phyloP scores from a whole-genome alignment of 139 green algal genomes.

The Coccomyxa sp. region DNA sequence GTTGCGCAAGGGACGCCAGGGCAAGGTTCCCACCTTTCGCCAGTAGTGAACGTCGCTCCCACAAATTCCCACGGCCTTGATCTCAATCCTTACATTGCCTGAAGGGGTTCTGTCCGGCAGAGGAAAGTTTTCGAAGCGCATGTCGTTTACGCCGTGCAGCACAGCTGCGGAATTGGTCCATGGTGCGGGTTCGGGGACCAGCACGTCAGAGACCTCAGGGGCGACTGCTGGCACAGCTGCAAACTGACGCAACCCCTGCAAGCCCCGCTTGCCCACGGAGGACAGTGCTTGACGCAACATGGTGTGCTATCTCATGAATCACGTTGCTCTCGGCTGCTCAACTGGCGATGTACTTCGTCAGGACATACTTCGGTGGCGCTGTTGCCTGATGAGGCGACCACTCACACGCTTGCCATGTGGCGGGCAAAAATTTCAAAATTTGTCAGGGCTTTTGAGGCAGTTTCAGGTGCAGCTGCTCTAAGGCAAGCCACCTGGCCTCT shows the following conservation, averaged over 20 bases:
- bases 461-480: no score
- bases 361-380: no score
- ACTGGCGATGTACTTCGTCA: no score
- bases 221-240: not conserved
- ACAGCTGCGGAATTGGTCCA: slow-evolving; percentile 16
- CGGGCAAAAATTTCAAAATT: no score
- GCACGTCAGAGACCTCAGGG: not conserved
- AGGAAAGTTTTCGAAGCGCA: slow-evolving; percentile 22
- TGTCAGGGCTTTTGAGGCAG: no score
- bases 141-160: slow-evolving; percentile 31
- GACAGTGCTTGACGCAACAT: not conserved
- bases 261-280: not conserved
- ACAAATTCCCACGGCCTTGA: slow-evolving; percentile 42
- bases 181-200: not conserved
- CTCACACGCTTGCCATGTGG: no score
- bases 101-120: slow-evolving; percentile 17
- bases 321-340: not conserved
- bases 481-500: no score
- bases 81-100: slow-evolving; percentile 14
- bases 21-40: not conserved
- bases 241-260: no score
- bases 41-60: slow-evolving; percentile 41
- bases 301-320: not conserved
- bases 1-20: no score
- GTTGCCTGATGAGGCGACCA: no score